Evolutionary conservation across 2,329 filamentous ascomycete genomes (phyloP), one percentile per base, ranked within the genome.

Genomic region (Fusarium anthophilum): DNA sequence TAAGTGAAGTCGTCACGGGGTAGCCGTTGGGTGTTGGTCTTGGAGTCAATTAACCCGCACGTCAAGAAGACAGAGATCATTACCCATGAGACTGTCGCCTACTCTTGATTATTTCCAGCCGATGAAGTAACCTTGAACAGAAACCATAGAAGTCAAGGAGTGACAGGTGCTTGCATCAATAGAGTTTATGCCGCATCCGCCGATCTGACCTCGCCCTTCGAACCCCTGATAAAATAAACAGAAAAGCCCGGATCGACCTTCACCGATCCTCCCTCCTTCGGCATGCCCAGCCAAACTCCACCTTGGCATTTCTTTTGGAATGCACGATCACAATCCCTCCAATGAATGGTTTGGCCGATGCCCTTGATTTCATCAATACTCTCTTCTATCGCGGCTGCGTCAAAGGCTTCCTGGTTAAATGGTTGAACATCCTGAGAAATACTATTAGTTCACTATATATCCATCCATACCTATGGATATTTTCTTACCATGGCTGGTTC

Each of bases 71-170:
- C 9, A 6, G 13, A 28, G 3, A 8, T 48, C 26, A 22, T 22
- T 7, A 22, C 26, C 1, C 10, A 8, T 22, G 4, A 48, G 17
- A 13, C 7, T 11, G 18, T 3, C 11, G 8, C 17, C 8, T 13
- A 26, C 44, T 47, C 4, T 15, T 28, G 8, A 5, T 10, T 6
- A 8, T 45, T 20, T 14, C 3, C 1, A 20, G 44, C 17, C 0
- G 5, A 20, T 9, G 12, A 26, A 26, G 20, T 5, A 24, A 22
- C 4, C 7, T 13, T 45, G 17, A 5, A 14, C 4, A 20, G 4
- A 47, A 28, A 20, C 12, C 1, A 20, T 22, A 28, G 0, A 15
- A 28, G 0, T 3, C 3, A 11, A 28, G 6, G 6, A 0, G 13
- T 28, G 5, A 26, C 26, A 26, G 26, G 26, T 26, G 26, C 26